Evolutionary conservation across 805 yeast species (phyloP), one percentile per base, ranked within the genome.

Genomic region (Starmerella bombicola): DNA sequence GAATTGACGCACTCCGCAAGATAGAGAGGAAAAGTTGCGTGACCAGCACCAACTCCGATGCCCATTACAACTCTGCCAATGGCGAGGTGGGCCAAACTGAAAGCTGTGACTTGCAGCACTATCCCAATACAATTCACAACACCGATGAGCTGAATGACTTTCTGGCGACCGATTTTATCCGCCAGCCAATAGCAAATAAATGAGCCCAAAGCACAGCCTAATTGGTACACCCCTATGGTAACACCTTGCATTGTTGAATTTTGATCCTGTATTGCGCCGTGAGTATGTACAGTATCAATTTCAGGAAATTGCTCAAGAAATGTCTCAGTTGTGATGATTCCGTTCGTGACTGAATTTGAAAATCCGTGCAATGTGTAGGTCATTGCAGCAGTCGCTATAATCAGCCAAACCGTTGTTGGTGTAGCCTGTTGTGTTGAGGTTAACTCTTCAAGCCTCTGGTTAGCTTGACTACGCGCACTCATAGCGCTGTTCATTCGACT

Each of bases 21-120:
- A 72, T 80, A 80, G 46, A 78, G 74, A 5, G 88, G 88, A 45
- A 77, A 75, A 23, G 84, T 76, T 8, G 83, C 73, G 15, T 83
- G 75, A 54, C 72, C 73, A 52, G 77, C 60, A 38, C 88, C 88
- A 39, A 74, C 75, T 48, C 85, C 88, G 34, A 78, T 48, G 44
- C 88, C 83, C 12, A 78, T 68, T 10, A 75, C 55, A 34, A 75
- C 69, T 59, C 91, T 68, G n/a, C 81, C 85, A 45, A 76, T 59
- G 35, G 79, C 72, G 39, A 80, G 71, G 50, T 78, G 85, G 25
- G 77, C 80, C 45, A 74, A 56, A 53, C 68, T 50, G 51, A 63
- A 68, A 13, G 83, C 70, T 42, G 73, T 49, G 20, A 70, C 59
- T 26, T 80, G 78, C 26, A 80, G 62, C 12, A 70, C 47, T 3